Evolutionary conservation across 805 yeast genomes (phyloP).

Genomic region (Saccharomycopsis lassenensis): DNA sequence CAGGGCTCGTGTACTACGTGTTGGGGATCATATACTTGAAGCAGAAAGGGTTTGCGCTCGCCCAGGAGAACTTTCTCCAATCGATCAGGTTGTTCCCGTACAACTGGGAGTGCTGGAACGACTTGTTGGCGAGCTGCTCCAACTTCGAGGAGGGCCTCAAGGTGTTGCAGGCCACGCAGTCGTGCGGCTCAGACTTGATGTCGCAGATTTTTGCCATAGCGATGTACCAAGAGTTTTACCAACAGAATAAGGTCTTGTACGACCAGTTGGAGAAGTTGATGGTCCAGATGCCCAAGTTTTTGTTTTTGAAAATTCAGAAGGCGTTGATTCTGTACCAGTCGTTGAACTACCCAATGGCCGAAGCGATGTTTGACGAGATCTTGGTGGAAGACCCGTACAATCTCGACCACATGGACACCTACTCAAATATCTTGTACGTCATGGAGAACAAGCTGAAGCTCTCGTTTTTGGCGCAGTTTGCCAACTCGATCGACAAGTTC

Average conservation of each 20-base stretch:
- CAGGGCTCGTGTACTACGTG: conserved; percentile 57
- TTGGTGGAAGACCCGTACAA: conserved; percentile 69
- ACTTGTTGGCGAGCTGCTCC: conserved; percentile 50
- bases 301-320: conserved; percentile 66
- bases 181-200: no score
- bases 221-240: conserved; percentile 69
- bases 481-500: conserved; percentile 71
- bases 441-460: conserved; percentile 82
- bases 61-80: conserved; percentile 47
- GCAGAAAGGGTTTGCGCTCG: conserved; percentile 48
- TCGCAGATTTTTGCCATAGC: conserved; percentile 53
- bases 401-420: conserved; percentile 83
- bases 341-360: conserved; percentile 78
- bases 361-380: conserved; percentile 64
- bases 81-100: conserved; percentile 64
- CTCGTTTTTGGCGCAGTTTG: conserved; percentile 77
- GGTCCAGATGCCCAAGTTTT: conserved; percentile 57
- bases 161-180: no score
- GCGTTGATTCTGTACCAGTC: conserved; percentile 76
- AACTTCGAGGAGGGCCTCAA: conserved; percentile 49
- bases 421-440: conserved; percentile 90
- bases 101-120: conserved; percentile 94
- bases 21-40: conserved; percentile 58
- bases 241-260: conserved; percentile 43
- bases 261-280: conserved; percentile 39